Base-by-base conservation (phyloP, 2,329 filamentous ascomycete species). In the Ophiocordyceps australis region DNA sequence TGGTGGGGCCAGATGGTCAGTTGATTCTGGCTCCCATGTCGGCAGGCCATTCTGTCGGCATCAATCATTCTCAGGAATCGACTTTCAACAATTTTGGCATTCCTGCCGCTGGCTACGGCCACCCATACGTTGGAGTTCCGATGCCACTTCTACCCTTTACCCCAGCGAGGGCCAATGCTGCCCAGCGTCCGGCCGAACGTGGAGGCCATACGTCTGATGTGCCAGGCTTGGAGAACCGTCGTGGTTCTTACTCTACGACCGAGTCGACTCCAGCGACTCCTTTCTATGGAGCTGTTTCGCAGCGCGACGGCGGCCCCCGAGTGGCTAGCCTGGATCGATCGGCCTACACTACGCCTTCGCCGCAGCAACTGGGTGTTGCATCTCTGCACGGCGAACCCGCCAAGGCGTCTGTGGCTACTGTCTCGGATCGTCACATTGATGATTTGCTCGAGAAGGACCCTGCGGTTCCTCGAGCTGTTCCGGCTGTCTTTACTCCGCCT, bases 391-490 rank as follows among this genome's bases (percentile, higher is more conserved):
- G 50, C 24, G 49, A 55, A 11, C 41, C 45, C 29, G 37, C 46
- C 16, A 69, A 69, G 45, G 39, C 49, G 18, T 36, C 47, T 20
- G 37, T 49, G 23, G 39, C 49, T 9, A 37, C 52, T 3, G 40
- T 53, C 9, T 42, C 49, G 13, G 64, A 69, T 19, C 53, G 55
- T 14, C 55, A 59, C 21, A 47, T 83, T 26, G 71, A 81, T 29
- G 65, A 65, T 13, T 52, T 85, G 25, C 58, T 80, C 22, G 59
- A 74, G 40, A 69, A 79, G 43, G 74, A 83, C n/a, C 89, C 89
- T 12, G 52, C 72, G 1, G 78, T 98, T 33, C 89, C 89, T 13
- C 66, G 69, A 34, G 86, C 89, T 26, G 85, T 98, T 23, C 86
- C 86, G 11, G 86, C 89, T 6, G 74, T 83, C 36, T 85, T 80